Conservation (phyloP, 441 rosid species). For the Mallotus repandus region DNA sequence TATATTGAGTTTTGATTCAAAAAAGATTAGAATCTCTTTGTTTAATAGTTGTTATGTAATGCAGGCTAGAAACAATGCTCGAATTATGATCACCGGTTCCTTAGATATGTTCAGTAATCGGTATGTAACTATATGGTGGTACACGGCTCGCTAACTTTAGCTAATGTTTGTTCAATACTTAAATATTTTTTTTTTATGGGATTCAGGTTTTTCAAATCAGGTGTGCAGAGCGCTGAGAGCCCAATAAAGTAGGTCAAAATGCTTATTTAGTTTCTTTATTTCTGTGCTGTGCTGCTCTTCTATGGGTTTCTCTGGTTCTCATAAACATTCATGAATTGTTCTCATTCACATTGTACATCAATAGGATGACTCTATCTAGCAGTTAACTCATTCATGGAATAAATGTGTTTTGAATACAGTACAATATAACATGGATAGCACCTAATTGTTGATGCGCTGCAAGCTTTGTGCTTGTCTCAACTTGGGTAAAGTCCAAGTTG, state of each 20-base stretch:
- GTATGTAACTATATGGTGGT: slow-evolving; percentile 34
- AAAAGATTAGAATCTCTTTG: slow-evolving; percentile 11
- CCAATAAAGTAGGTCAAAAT: slow-evolving; percentile 46
- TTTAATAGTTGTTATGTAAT: slow-evolving; percentile 18
- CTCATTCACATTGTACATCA: neutral
- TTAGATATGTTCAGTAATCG: slow-evolving; percentile 69
- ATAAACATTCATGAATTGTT: neutral
- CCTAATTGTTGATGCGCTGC: no score
- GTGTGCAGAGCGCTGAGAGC: slow-evolving; percentile 68
- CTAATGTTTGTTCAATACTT: slow-evolving; percentile 17
- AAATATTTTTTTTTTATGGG: slow-evolving; percentile 16
- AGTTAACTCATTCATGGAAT: neutral
- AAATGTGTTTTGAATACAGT: no score
- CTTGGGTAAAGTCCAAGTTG: no score
- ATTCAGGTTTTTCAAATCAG: slow-evolving; percentile 66
- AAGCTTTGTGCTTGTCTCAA: no score
- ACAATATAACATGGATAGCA: no score
- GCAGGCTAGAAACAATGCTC: slow-evolving; percentile 94
- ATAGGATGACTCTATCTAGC: neutral
- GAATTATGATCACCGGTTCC: slow-evolving; percentile 71
- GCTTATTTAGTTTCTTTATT: neutral
- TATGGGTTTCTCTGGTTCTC: neutral
- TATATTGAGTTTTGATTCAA: neutral
- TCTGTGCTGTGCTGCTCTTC: neutral
- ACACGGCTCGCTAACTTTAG: neutral